Base-by-base conservation (phyloP, 257 asterid genomes). In the Oldenlandia corymbosa region DNA sequence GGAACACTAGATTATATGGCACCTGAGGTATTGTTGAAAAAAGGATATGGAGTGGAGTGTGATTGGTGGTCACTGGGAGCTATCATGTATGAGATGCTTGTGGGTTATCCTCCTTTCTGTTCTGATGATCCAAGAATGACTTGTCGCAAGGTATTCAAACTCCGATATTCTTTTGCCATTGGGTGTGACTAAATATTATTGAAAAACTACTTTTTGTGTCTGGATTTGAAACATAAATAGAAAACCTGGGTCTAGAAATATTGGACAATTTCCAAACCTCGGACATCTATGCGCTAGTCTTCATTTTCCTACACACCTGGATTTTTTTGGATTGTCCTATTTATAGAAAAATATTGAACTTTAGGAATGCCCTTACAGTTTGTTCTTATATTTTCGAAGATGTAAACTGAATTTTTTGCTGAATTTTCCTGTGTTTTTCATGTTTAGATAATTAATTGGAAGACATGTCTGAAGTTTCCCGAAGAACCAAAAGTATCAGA, bases 1-100 rank as follows among this genome's bases (percentile, higher is more conserved):
- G 99, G 99, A 73, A 92, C 99, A 45, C 94, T 88, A 27, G 98
- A 92, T 76, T 92, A 92, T 66, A 92, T 92, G 98, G 98, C 98
- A 74, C 98, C 98, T 1, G 99, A 89, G 70, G 91, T 92, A 62
- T 77, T 92, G 67, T 68, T 92, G 74, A 92, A 92, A 77, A 92
- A 81, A 73, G 98, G 98, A 79, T 92, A 92, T 41, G 99, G 97
- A 58, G 80, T 92, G 88, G 99, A 92, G 81, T 92, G 99, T 58
- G 99, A 92, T 65, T 92, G 99, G 99, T 92, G 99, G 99, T 89
- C 97, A 23, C 63, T 92, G 71, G 98, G 98, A 43, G 98, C 96
- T 24, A 91, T 91, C 55, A 73, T 91, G 87, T 91, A 80, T 1
- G 98, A 91, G 75, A 91, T 91, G 98, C 93, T 92, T 64, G 56